phyloP scores from a whole-genome alignment of 345 rosid species.

The Carallia pectinifolia region DNA sequence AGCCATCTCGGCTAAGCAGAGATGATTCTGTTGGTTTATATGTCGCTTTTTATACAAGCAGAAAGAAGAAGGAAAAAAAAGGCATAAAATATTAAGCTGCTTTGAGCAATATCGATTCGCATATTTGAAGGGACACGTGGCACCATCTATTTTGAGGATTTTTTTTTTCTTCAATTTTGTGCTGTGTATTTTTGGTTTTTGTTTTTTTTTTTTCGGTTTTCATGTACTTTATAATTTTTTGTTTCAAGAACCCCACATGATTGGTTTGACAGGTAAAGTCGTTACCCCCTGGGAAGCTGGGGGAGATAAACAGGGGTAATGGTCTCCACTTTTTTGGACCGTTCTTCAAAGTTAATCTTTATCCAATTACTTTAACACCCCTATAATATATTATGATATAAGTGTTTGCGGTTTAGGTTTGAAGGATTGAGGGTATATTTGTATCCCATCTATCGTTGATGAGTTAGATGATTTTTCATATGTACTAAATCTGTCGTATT shows the following conservation, averaged over 20 bases:
- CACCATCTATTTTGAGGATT: constrained; percentile 7
- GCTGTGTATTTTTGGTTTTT: not conserved
- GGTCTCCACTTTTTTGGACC: constrained; percentile 54
- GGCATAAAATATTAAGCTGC: not conserved
- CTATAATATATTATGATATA: not conserved
- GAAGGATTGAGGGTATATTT: too few species aligned
- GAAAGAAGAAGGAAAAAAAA: not conserved
- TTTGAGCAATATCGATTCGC: not conserved
- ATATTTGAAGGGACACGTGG: not conserved
- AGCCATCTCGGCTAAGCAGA: too few species aligned
- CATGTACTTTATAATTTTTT: not conserved
- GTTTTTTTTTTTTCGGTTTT: not conserved
- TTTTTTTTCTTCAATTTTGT: not conserved
- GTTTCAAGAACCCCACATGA: constrained; percentile 25
- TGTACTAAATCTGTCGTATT: too few species aligned
- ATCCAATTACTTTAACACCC: constrained; percentile 28
- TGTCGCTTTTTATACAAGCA: not conserved
- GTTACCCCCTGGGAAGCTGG: constrained; percentile 42
- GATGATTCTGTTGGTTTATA: too few species aligned
- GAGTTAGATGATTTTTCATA: too few species aligned
- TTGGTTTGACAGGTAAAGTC: constrained; percentile 70
- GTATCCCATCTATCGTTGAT: too few species aligned
- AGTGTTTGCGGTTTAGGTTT: too few species aligned
- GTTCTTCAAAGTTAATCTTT: constrained; percentile 12
- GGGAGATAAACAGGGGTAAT: constrained; percentile 30